These are phyloP conservation scores for Calonectria leucothoes DNA, from an alignment of 2,329 filamentous ascomycete genomes.

Conservation along the genomic window DNA sequence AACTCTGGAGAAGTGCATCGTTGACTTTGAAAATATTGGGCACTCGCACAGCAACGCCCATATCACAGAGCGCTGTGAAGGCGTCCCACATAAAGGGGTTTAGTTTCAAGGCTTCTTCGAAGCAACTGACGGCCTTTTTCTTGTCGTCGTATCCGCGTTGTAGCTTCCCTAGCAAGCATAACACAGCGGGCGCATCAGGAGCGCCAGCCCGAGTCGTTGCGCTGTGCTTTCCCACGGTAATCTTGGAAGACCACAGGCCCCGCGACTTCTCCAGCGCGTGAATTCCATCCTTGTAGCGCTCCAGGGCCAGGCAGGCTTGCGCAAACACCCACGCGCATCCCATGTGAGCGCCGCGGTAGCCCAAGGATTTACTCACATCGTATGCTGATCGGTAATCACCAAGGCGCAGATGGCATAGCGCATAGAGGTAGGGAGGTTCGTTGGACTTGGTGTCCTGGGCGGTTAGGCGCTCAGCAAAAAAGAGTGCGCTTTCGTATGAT, in stretches of 20 bases:
- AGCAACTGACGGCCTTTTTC: conserved; percentile 85
- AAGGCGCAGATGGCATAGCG: conserved; percentile 85
- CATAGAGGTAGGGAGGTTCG: conserved; percentile 85
- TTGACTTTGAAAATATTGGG: conserved; percentile 88
- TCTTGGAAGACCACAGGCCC: conserved; percentile 79
- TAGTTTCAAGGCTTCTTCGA: conserved; percentile 86
- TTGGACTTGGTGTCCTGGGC: conserved; percentile 85
- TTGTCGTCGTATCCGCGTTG: conserved; percentile 86
- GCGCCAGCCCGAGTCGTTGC: conserved; percentile 78
- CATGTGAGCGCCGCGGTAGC: conserved; percentile 78
- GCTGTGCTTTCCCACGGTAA: conserved; percentile 84
- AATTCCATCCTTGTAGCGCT: conserved; percentile 84
- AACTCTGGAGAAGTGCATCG: conserved; percentile 60
- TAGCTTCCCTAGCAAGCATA: conserved; percentile 87
- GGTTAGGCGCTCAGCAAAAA: conserved; percentile 87
- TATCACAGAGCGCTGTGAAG: conserved; percentile 88
- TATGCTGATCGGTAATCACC: conserved; percentile 88
- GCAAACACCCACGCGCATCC: conserved; percentile 94
- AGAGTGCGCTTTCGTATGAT: conserved; percentile 88
- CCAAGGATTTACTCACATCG: conserved; percentile 80
- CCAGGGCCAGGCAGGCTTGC: conserved; percentile 85
- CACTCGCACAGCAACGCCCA: conserved; percentile 83
- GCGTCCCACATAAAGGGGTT: conserved; percentile 99
- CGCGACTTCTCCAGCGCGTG: conserved; percentile 85
- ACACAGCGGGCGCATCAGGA: conserved; percentile 87